Percentiles rank a stretch among this genome's conserved stretches.
Conservation (phyloP, 2,329 filamentous ascomycete genomes). For the Exophiala sideris region DNA sequence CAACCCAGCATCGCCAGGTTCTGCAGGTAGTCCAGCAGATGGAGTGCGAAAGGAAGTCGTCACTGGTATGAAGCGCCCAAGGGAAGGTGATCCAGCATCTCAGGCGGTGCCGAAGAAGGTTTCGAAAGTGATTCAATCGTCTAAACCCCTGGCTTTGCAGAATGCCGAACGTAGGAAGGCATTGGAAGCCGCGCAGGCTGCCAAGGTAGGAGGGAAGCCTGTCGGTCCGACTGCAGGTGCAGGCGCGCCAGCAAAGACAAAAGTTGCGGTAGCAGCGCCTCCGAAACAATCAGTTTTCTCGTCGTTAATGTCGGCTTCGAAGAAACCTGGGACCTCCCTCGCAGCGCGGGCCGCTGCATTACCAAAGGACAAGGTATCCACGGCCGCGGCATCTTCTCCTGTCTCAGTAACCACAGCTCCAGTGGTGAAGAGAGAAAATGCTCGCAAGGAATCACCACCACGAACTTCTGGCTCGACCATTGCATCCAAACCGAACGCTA, state of each 20-base stretch:
- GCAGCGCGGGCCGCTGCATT: conserved; percentile 45
- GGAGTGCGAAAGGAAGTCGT: conserved; percentile 11
- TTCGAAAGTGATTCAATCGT: conserved; percentile 31
- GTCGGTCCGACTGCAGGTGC: conserved; percentile 8
- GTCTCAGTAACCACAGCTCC: conserved; percentile 16
- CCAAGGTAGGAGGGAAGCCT: conserved; percentile 16
- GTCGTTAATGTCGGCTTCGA: conserved; percentile 47
- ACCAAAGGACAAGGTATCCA: conserved; percentile 33
- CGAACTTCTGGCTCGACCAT: conserved; percentile 12
- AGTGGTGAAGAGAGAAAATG: conserved; percentile 31
- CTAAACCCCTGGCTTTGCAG: conserved; percentile 30
- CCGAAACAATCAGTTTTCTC: conserved; percentile 46
- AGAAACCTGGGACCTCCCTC: conserved; percentile 50
- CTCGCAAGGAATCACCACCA: conserved; percentile 37
- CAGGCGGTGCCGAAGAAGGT: conserved; percentile 39
- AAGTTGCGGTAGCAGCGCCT: conserved; percentile 30
- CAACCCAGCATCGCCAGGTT: conserved; percentile 32
- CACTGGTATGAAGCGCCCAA: conserved; percentile 12
- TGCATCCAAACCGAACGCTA: conserved; percentile 34
- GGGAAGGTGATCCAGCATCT: conserved; percentile 21
- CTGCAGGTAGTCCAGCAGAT: conserved; percentile 14
- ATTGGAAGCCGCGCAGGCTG: conserved; percentile 19
- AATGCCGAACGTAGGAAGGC: conserved; percentile 28
- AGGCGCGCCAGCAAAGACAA: conserved; percentile 33
- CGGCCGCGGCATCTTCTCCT: conserved; percentile 25